phyloP scores from a whole-genome alignment of 2,329 filamentous ascomycete genomes.

The Neurospora crassa region DNA sequence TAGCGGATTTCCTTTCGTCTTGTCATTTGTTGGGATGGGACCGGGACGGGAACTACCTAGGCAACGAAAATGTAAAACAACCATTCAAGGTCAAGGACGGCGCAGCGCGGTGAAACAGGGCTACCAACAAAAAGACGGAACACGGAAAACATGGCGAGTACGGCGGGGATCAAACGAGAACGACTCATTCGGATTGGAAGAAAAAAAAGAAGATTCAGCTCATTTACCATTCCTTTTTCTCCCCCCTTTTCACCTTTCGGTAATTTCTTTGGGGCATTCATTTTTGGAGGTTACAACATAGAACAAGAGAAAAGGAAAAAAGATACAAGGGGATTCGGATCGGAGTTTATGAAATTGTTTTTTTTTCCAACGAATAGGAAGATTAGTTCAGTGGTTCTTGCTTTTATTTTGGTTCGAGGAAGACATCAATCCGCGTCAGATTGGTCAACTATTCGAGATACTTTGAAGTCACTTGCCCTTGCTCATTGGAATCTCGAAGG shows the following conservation, averaged over 20 bases:
- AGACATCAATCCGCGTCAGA: background rate
- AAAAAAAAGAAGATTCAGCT: background rate
- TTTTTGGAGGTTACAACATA: background rate
- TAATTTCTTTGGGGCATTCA: background rate
- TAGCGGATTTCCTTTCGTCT: background rate
- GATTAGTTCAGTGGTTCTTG: background rate
- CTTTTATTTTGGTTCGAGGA: background rate
- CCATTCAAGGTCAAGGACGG: background rate
- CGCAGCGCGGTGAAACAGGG: background rate
- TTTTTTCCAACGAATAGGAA: constrained; percentile 3
- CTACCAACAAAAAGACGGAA: background rate
- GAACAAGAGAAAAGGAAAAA: background rate
- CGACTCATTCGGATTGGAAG: background rate
- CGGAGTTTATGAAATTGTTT: background rate
- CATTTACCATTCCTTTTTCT: background rate
- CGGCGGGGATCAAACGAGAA: background rate
- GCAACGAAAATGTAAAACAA: background rate
- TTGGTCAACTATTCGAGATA: background rate
- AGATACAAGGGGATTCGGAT: background rate
- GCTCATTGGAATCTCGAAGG: background rate
- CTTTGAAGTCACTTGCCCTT: background rate
- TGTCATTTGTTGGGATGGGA: background rate
- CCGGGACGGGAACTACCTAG: background rate
- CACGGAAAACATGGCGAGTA: background rate
- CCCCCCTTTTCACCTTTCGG: background rate